Base-by-base conservation (phyloP, 2,329 filamentous ascomycete species). In the Xylariaceae sp. region DNA sequence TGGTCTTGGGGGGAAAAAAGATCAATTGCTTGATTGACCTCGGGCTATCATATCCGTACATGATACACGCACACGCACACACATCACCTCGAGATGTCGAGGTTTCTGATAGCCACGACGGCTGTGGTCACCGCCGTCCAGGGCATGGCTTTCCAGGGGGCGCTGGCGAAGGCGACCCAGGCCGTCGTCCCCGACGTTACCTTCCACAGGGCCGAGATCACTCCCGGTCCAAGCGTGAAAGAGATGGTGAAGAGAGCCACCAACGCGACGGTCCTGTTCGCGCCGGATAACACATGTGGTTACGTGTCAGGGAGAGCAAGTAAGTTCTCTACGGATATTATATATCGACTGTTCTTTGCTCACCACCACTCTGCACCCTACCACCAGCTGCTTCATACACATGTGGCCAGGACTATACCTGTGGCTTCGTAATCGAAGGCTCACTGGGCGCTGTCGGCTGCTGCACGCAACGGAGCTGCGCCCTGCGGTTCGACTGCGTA, bases 231-330 rank as follows among this genome's bases (percentile, higher is more conserved):
- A 3, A 53, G 45, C 9, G 38, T 62, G 18, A 52, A 55, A n/a
- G 59, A 62, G 13, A 50, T 65, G 9, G 53, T 56, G 21, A 60
- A 50, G 50, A 59, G 56, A 40, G 12, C 35, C 2, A 47, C 44
- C n/a, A 54, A 44, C n/a, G 42, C 55, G 13, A 67, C 60, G 0
- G 60, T 68, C 18, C 59, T 71, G n/a, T 51, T 69, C 38, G 71
- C 63, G 9, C 66, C 68, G 1, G 69, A 73, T 50, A 70, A 70
- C 43, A 72, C 67, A 0, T 75, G 72, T 42, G 72, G 71, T 46
- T 75, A 62, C 50, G 54, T 74, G 27, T 61, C 59, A 19, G 71
- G 64, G 21, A 59, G 56, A 18, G 38, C 59, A 9, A 59, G 64
- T 67, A 51, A 40, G 53, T 14, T 19, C n/a, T n/a, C n/a, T n/a